Evolutionary conservation across 257 asterid species (phyloP), one percentile per base, ranked within the genome.

Genomic region (Leptodermis oblonga): DNA sequence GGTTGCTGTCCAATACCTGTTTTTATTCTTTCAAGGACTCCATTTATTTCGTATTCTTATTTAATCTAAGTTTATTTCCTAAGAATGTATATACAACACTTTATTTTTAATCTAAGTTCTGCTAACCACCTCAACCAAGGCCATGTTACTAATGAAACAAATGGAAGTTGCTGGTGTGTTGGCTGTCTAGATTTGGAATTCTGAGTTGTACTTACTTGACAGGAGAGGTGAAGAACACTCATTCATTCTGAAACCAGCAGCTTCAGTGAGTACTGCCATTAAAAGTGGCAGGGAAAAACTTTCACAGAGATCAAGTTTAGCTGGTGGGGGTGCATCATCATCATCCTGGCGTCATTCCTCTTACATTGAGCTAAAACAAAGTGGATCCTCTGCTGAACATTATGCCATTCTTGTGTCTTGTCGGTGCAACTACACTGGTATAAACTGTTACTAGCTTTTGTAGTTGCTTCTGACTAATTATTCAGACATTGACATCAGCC

Each of bases 161-260:
- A 42, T 20, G 42, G 43, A 62, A 53, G 41, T 45, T 54, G 74
- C 54, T 73, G 59, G 49, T 49, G 28, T 48, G 65, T 68, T 73
- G 70, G 55, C 65, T 74, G 79, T 65, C 76, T 82, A 43, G 30
- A 54, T 68, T 43, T 33, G 6, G 26, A 55, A 66, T 34, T 22
- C 74, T 69, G 59, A 55, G 48, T 65, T 43, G 31, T 81, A 59
- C 72, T 34, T 70, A 59, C 72, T 84, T 80, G 73, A 69, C 95
- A 94, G 99, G 96, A 91, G 88, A 84, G 99, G 99, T 69, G 97
- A 94, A 84, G 99, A 94, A 74, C 99, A 94, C 73, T 91, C 99
- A 58, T 94, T 94, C 73, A 85, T 94, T 82, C 94, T 94, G 72
- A 94, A 88, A 81, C 97, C 96, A 58, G 89, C 87, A 68, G 75